A percentile compares a stretch with the other conserved stretches of the same genome.
phyloP scores from a whole-genome alignment of 2,329 filamentous ascomycete species.

The Trichoderma sp. region DNA sequence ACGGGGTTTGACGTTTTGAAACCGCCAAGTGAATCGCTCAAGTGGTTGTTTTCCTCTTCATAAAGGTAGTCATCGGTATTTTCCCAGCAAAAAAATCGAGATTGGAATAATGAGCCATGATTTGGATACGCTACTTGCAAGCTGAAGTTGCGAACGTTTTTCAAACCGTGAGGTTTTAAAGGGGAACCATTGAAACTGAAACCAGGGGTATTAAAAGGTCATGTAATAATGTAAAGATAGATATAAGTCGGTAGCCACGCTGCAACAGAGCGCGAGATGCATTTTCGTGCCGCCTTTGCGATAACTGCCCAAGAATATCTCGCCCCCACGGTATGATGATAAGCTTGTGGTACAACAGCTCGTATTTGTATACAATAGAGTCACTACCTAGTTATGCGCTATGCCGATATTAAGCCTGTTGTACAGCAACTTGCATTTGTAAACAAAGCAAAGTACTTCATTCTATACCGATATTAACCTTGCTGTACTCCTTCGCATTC shows the following conservation, averaged over 20 bases:
- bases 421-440: background rate
- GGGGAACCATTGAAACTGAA: too few relatives aligned
- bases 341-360: background rate
- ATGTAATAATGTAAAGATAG: background rate
- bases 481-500: background rate
- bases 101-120: too few relatives aligned
- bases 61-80: too few relatives aligned
- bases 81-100: too few relatives aligned
- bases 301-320: background rate
- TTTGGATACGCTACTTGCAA: too few relatives aligned
- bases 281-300: background rate
- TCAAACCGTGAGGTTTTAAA: too few relatives aligned
- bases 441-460: background rate
- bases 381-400: too few relatives aligned
- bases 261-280: background rate
- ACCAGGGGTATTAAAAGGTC: too few relatives aligned
- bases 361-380: background rate
- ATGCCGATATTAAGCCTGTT: background rate
- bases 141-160: too few relatives aligned
- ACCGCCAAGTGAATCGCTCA: too few relatives aligned
- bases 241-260: fast-evolving
- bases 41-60: too few relatives aligned
- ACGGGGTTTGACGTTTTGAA: too few relatives aligned
- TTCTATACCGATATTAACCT: background rate
- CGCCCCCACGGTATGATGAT: background rate